Base-by-base conservation (phyloP, 2,329 filamentous ascomycete species). In the Orbilia brochopaga region DNA sequence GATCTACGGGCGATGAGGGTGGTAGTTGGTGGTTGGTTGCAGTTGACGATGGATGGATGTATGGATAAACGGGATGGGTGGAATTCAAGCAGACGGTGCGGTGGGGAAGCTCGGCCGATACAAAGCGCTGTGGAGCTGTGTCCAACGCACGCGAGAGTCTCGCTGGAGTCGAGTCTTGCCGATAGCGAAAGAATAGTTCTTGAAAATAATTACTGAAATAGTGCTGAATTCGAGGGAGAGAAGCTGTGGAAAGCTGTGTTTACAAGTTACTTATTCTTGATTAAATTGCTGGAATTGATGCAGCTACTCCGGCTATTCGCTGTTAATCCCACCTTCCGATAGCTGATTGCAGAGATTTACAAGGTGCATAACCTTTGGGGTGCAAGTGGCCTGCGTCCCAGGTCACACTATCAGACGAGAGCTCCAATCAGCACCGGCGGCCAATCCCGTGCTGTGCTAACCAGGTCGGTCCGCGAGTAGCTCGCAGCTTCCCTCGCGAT, bases 301-400 rank as follows among this genome's bases (percentile, higher is more conserved):
- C n/a, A n/a, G n/a, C n/a, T n/a, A n/a, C n/a, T n/a, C n/a, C 27
- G 27, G 27, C 27, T 8, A 32, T 32, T 32, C 27, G 27, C 27
- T 32, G 27, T 32, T 32, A 32, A 58, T 67, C 48, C 56, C 56
- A 56, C 56, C 56, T 61, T 67, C 63, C 63, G 55, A 60, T 48
- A 48, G 44, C 44, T 32, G 51, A 24, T 58, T 67, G 63, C 63
- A 67, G 63, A 67, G 56, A 60, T 67, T 67, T 67, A 67, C 44
- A 27, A 54, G 37, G 53, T 53, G 61, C 62, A 57, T 35, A 23
- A 32, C 4, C 10, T 35, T 44, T 17, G 30, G 27, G 24, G 40
- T 13, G 35, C 21, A 55, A 21, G 11, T 50, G 30, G 54, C 46
- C 46, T 52, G 5, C 21, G 5, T 37, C 17, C 37, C 32, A 19